Conservation (phyloP, 2,329 filamentous ascomycete species). For the Fusarium sp. region DNA sequence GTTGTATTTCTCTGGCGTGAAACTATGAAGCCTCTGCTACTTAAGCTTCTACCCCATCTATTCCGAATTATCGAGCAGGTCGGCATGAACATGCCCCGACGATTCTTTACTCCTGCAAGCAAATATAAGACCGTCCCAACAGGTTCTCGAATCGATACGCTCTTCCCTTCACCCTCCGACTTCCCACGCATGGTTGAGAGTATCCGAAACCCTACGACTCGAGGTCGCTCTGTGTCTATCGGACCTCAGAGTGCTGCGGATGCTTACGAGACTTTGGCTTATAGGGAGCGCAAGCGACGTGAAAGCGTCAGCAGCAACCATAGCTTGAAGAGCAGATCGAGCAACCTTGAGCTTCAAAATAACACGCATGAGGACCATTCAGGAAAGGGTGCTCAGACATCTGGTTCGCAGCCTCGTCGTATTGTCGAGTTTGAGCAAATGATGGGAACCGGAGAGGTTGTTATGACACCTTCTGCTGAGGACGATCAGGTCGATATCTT, state of each 20-base stretch:
- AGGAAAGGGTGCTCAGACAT: slow-evolving; percentile 55
- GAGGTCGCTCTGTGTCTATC: slow-evolving; percentile 85
- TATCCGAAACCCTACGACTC: slow-evolving; percentile 76
- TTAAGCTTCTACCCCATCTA: slow-evolving; percentile 82
- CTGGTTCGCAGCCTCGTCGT: slow-evolving; percentile 59
- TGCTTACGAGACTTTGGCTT: slow-evolving; percentile 93
- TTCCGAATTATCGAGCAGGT: slow-evolving; percentile 86
- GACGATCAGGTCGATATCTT: slow-evolving; percentile 52
- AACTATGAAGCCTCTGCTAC: slow-evolving; percentile 83
- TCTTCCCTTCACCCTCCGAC: slow-evolving; percentile 89
- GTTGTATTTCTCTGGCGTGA: slow-evolving; percentile 92
- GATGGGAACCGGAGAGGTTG: slow-evolving; percentile 74
- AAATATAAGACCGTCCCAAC: slow-evolving; percentile 85
- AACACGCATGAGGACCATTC: slow-evolving; percentile 54
- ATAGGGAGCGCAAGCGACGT: slow-evolving; percentile 74
- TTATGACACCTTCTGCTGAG: slow-evolving; percentile 49
- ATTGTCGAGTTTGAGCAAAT: slow-evolving; percentile 75
- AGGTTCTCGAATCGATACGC: slow-evolving; percentile 79
- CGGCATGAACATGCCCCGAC: slow-evolving; percentile 82
- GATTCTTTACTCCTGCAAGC: slow-evolving; percentile 91
- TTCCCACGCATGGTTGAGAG: slow-evolving; percentile 84
- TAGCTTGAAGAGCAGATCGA: slow-evolving; percentile 58
- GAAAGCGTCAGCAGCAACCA: slow-evolving; percentile 66
- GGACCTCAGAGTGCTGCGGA: slow-evolving; percentile 96
- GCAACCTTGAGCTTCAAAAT: slow-evolving; percentile 55